A percentile compares a stretch with the other conserved stretches of the same genome.
phyloP scores from a whole-genome alignment of 495 filamentous ascomycete species.

The Platismatia glauca region DNA sequence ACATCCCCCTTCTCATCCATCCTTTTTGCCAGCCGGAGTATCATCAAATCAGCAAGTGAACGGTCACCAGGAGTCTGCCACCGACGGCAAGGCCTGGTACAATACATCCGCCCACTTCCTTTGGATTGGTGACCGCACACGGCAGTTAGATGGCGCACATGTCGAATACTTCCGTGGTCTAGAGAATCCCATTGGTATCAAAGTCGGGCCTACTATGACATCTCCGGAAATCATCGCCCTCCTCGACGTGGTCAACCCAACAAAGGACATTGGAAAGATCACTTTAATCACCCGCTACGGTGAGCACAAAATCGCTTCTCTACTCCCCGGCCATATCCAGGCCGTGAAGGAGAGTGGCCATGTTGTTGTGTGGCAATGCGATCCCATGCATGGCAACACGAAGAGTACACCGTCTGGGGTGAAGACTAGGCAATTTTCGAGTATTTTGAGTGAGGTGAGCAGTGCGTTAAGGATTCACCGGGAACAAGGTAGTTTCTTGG shows the following conservation, averaged over 20 bases:
- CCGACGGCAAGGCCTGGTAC: slow-evolving; percentile 50
- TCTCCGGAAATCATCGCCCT: slow-evolving; percentile 62
- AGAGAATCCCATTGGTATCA: slow-evolving; percentile 90
- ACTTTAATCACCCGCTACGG: slow-evolving; percentile 96
- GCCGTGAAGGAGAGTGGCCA: slow-evolving; percentile 64
- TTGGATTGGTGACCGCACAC: slow-evolving; percentile 95
- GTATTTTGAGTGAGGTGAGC: slow-evolving; percentile 76
- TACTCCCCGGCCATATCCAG: slow-evolving; percentile 75
- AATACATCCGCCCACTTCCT: slow-evolving; percentile 95
- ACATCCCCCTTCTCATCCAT: slow-evolving; percentile 39
- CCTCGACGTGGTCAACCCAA: slow-evolving; percentile 76
- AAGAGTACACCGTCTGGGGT: slow-evolving; percentile 54
- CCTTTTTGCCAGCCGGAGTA: slow-evolving; percentile 11
- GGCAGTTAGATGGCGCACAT: slow-evolving; percentile 84
- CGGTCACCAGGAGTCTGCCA: slow-evolving; percentile 2
- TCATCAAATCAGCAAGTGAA: slow-evolving; percentile 19
- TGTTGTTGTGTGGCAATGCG: slow-evolving; percentile 90
- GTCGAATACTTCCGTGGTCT: slow-evolving; percentile 96
- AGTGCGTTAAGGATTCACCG: slow-evolving; percentile 76
- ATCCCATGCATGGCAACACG: slow-evolving; percentile 89
- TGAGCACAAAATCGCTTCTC: slow-evolving; percentile 54
- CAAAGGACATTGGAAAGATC: slow-evolving; percentile 74
- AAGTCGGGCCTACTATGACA: slow-evolving; percentile 81
- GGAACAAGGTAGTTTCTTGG: slow-evolving; percentile 71
- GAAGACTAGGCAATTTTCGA: slow-evolving; percentile 81